These are phyloP conservation scores for Sporothrix protearum DNA, from an alignment of 2,329 filamentous ascomycete species.

Conservation along the genomic window DNA sequence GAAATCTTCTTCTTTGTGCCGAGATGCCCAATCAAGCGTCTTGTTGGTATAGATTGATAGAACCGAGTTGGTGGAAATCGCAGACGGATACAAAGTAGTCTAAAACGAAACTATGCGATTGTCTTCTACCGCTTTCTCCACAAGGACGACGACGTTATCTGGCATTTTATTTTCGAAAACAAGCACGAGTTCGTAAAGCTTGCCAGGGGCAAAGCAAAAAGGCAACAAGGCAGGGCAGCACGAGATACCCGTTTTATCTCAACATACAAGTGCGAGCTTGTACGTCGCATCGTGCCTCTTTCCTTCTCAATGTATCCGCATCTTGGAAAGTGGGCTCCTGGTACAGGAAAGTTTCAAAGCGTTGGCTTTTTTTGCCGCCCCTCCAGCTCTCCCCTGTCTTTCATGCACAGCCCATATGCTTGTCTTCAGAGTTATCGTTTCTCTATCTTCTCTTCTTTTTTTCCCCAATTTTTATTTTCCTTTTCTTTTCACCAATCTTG, in stretches of 20 bases:
- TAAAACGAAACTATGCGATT: neutral
- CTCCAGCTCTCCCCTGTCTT: neutral
- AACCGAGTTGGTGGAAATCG: slow-evolving; percentile 18
- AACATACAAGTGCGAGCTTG: neutral
- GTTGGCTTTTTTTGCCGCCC: neutral
- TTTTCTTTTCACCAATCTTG: neutral
- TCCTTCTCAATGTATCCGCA: neutral
- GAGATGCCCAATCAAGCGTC: slow-evolving; percentile 21
- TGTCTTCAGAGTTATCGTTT: neutral
- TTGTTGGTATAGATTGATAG: slow-evolving; percentile 16
- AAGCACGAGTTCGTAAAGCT: neutral
- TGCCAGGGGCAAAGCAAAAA: neutral
- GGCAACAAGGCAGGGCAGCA: neutral
- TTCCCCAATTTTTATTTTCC: neutral
- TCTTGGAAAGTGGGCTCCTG: slow-evolving; percentile 1
- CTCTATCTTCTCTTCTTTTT: neutral
- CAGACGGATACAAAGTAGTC: slow-evolving; percentile 3
- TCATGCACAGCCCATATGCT: slow-evolving; percentile 13
- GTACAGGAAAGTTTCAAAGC: neutral
- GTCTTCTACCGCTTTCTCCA: neutral
- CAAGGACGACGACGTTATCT: slow-evolving; percentile 3
- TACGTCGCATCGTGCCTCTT: neutral
- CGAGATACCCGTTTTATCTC: neutral
- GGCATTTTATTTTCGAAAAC: neutral
- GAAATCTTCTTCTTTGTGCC: slow-evolving; percentile 24